phyloP scores from a whole-genome alignment of 176 grass and related monocot genomes.

The Phragmites australis region DNA sequence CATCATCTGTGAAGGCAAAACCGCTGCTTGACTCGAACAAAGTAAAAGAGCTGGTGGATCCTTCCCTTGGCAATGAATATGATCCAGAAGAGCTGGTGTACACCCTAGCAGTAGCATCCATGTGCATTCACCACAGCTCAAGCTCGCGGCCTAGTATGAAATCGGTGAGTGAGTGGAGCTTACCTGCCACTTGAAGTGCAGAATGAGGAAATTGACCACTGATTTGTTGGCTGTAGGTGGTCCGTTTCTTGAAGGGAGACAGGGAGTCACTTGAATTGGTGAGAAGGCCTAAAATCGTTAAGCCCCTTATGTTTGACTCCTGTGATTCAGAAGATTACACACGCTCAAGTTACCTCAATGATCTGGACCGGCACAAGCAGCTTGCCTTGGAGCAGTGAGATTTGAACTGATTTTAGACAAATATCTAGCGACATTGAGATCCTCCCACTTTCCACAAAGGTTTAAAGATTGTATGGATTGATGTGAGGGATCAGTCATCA shows the following conservation, averaged over 20 bases:
- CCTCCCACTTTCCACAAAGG: constrained; percentile 44
- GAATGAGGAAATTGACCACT: constrained; percentile 21
- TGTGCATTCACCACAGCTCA: constrained; percentile 94
- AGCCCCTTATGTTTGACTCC: constrained; percentile 62
- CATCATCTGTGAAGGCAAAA: constrained; percentile 64
- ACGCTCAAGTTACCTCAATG: constrained; percentile 75
- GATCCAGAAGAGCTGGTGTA: constrained; percentile 63
- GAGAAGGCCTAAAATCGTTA: constrained; percentile 50
- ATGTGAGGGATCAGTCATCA: constrained; percentile 48
- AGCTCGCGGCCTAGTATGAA: constrained; percentile 78
- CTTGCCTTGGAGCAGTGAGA: constrained; percentile 89
- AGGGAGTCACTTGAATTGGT: constrained; percentile 54
- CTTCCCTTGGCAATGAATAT: constrained; percentile 61
- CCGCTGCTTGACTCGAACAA: constrained; percentile 85
- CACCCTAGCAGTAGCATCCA: constrained; percentile 69
- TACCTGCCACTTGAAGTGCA: neutral
- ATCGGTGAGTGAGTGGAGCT: constrained; percentile 46
- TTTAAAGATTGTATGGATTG: constrained; percentile 42
- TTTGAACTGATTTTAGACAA: constrained; percentile 4
- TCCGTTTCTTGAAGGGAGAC: constrained; percentile 70
- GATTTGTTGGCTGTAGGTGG: constrained; percentile 49
- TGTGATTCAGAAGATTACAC: constrained; percentile 90
- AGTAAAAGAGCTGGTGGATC: constrained; percentile 73
- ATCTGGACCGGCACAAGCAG: constrained; percentile 93
- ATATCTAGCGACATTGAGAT: constrained; percentile 33